Conservation (phyloP, 2,329 filamentous ascomycete species). For the Neopestalotiopsis sp. region DNA sequence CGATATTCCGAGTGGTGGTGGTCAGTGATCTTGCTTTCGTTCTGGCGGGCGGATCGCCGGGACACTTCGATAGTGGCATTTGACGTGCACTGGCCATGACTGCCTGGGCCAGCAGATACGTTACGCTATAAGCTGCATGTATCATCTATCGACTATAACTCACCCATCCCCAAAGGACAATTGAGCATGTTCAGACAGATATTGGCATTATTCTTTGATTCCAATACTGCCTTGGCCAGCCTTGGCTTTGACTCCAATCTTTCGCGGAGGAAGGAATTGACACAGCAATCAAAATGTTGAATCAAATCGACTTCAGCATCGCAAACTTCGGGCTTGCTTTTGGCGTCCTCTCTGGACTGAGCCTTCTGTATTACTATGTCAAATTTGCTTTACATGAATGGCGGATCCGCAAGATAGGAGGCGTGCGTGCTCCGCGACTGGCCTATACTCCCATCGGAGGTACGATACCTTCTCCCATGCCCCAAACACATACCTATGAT, state of each 20-base stretch:
- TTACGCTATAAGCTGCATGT: not conserved
- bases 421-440: constrained; percentile 37
- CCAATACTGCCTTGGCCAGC: not conserved
- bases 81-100: not conserved
- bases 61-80: not conserved
- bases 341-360: not conserved
- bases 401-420: constrained; percentile 37
- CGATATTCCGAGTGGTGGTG: not conserved
- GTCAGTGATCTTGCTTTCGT: not conserved
- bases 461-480: constrained; percentile 21
- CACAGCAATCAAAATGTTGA: constrained; percentile 5
- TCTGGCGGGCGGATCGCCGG: not conserved
- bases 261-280: not conserved
- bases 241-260: not conserved
- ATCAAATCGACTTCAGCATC: not conserved
- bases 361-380: constrained; percentile 21
- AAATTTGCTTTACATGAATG: constrained; percentile 27
- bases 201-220: not conserved
- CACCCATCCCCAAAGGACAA: not conserved
- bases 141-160: not conserved
- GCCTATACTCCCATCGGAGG: constrained; percentile 40
- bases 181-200: not conserved
- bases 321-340: not conserved
- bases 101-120: not conserved
- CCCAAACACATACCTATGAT: not conserved